These are phyloP conservation scores for Cochlearia excelsa DNA, from an alignment of 345 rosid genomes.

Conservation along the genomic window DNA sequence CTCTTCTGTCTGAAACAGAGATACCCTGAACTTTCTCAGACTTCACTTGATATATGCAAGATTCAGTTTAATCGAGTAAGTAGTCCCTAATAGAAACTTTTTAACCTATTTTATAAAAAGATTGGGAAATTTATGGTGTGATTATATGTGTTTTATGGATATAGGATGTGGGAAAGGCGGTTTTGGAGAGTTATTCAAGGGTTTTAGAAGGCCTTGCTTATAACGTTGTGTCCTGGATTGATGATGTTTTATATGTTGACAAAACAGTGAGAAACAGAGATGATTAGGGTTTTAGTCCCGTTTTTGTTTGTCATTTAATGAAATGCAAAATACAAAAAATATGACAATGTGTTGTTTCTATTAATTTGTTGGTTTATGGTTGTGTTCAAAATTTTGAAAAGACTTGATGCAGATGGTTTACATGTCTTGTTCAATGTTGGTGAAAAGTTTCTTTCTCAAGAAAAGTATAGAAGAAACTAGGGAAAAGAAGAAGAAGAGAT, in stretches of 20 bases:
- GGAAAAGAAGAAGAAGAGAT: no score
- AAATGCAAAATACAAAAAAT: no score
- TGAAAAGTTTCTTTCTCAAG: no score
- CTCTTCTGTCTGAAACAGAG: slow-evolving; percentile 79
- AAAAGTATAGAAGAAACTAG: no score
- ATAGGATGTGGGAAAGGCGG: slow-evolving; percentile 93
- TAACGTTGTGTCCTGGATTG: slow-evolving; percentile 86
- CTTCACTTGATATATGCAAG: slow-evolving; percentile 89
- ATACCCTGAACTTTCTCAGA: slow-evolving; percentile 87
- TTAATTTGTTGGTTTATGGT: no score
- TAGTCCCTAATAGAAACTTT: background rate
- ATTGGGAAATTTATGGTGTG: background rate
- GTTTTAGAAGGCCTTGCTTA: slow-evolving; percentile 88
- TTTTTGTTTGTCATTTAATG: no score
- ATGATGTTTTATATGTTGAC: slow-evolving; percentile 77
- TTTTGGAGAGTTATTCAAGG: slow-evolving; percentile 85
- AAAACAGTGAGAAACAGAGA: slow-evolving; percentile 50
- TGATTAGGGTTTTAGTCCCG: slow-evolving; percentile 19
- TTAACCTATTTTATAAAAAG: background rate
- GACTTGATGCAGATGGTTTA: no score
- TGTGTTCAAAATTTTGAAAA: no score
- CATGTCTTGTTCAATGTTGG: no score
- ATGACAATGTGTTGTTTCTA: no score
- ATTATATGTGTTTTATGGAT: slow-evolving; percentile 14
- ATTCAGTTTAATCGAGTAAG: slow-evolving; percentile 77